Percentiles rank a stretch among this genome's conserved stretches.
Conservation (phyloP, 192 early-diverging fungal species). For the Geosiphon pyriformis region DNA sequence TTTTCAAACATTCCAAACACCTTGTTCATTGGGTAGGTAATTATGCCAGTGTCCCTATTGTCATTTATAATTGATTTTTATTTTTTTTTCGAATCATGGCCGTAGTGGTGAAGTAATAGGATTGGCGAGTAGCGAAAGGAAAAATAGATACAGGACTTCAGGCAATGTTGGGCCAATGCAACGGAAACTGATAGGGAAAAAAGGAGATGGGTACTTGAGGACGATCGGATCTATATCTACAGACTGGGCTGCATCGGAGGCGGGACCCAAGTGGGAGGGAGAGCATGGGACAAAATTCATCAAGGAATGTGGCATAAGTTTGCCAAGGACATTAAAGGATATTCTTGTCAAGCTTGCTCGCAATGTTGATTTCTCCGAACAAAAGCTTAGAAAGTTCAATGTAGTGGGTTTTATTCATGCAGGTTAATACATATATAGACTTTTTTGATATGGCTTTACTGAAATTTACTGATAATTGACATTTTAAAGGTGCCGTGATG, state of each 20-base stretch:
- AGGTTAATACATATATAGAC: constrained; percentile 21
- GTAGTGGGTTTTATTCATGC: constrained; percentile 23
- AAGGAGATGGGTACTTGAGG: constrained; percentile 23
- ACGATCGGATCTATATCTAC: constrained; percentile 24
- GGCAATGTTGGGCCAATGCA: constrained; percentile 21
- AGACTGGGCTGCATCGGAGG: constrained; percentile 26
- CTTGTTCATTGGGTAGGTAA: constrained; percentile 26
- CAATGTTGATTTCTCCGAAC: constrained; percentile 24
- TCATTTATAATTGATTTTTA: constrained; percentile 8
- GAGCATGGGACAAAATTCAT: constrained; percentile 23
- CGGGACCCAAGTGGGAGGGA: constrained; percentile 22
- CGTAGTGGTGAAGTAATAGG: constrained; percentile 24
- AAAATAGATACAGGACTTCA: constrained; percentile 24
- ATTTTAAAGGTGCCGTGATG: constrained; percentile 26
- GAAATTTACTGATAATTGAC: constrained; percentile 17
- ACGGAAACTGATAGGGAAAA: constrained; percentile 25
- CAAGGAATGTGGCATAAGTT: constrained; percentile 22
- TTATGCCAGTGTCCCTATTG: background rate
- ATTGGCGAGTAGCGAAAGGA: constrained; percentile 21
- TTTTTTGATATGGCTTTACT: background rate
- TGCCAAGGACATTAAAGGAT: constrained; percentile 26
- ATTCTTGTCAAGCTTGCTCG: constrained; percentile 24
- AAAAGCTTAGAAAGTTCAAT: constrained; percentile 25
- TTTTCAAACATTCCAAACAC: constrained; percentile 24
- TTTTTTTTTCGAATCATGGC: constrained; percentile 22